Base-by-base conservation (phyloP, 164 flowering plant species). In the Vitis rotundifolia region DNA sequence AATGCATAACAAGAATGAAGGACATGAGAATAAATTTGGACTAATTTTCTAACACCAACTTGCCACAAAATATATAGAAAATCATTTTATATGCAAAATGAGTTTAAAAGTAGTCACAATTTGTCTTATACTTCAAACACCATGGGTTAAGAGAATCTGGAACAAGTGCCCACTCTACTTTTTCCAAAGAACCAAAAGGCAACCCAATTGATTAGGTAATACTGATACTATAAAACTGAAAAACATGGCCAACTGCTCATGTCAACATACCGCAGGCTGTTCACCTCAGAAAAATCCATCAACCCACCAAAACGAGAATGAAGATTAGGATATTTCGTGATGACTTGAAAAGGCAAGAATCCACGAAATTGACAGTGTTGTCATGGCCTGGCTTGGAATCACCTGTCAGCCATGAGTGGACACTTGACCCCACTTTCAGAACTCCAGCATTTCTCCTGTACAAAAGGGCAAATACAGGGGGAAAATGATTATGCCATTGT, bases 401-500 rank as follows among this genome's bases (percentile, higher is more conserved):
- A 28, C 56, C 69, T 70, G 68, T 76, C 78, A 73, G 77, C 76
- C 76, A 75, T 70, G 70, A 76, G 71, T 63, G 77, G 78, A 71
- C 78, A 73, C 76, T 67, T 76, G 68, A 68, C 79, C 77, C 71
- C 83, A 73, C 76, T 72, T 75, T 37, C 60, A 72, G 67, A 70
- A 68, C 74, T 63, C 63, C 74, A 68, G 85, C 86, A 80, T 69
- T 74, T 82, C 80, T 84, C 92, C 92, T 88, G 91, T 87, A 83
- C 86, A 87, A 84, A 85, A 82, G 88, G 85, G 83, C 84, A 88
- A 86, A 88, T 84, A 82, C 88, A 88, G 90, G 88, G 80, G 84
- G 87, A 81, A 83, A 87, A 81, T 80, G 83, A 87, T 84, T 91
- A 88, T 83, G 89, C 81, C 86, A 84, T 74, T 78, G 75, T 74